Conservation (phyloP, 2,329 filamentous ascomycete species). For the Blastomyces silverae region DNA sequence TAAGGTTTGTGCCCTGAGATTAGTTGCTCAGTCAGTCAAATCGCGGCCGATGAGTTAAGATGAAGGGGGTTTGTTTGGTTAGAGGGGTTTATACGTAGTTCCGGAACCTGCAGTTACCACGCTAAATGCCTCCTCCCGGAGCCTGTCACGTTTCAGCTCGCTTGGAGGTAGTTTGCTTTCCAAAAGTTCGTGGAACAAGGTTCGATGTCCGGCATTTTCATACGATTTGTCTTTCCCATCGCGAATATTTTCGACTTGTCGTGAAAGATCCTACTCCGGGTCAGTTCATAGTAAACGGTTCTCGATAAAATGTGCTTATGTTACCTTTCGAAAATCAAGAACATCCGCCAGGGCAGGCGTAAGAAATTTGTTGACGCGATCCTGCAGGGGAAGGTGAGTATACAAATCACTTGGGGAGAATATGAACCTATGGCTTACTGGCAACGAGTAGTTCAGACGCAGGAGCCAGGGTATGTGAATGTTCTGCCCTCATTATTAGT, state of each 20-base stretch:
- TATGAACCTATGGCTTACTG: neutral
- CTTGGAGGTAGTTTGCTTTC: neutral
- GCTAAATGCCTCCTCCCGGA: neutral
- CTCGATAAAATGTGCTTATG: neutral
- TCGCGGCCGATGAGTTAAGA: neutral
- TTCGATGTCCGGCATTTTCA: neutral
- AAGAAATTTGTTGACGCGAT: neutral
- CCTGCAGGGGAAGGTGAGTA: neutral
- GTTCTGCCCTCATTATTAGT: neutral
- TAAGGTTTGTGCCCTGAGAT: neutral
- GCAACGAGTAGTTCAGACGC: neutral
- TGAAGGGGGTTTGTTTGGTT: neutral
- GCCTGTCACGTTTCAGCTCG: neutral
- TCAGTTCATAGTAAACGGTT: neutral
- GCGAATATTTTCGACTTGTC: neutral
- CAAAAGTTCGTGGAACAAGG: neutral
- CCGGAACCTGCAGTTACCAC: neutral
- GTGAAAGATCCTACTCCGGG: neutral
- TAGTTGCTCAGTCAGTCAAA: neutral
- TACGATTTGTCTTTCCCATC: neutral
- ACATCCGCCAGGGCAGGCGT: neutral
- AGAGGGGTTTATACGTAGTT: neutral
- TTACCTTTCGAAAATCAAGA: neutral
- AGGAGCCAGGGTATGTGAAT: neutral
- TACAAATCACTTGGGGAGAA: neutral